A percentile compares a stretch with the other conserved stretches of the same genome.
Evolutionary conservation across 805 yeast genomes (phyloP).

Genomic region (Hanseniaspora thailandica): DNA sequence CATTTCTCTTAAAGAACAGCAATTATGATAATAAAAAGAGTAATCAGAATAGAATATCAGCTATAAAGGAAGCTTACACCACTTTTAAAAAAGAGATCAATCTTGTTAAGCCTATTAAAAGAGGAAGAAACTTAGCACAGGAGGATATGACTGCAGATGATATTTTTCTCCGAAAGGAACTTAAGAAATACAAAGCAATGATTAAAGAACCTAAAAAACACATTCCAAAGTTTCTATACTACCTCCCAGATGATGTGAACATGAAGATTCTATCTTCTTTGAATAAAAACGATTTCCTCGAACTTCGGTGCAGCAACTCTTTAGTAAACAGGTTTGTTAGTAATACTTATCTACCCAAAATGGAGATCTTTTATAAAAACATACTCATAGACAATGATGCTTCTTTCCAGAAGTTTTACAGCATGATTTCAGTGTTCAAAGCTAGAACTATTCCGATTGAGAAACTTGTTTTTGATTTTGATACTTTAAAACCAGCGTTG

Average conservation of each 20-base stretch:
- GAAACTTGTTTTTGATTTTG: not conserved
- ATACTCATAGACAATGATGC: not conserved
- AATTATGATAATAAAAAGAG: not conserved
- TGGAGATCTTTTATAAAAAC: not conserved
- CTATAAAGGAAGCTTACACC: not conserved
- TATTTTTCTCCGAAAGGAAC: not conserved
- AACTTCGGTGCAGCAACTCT: slow-evolving; percentile 1
- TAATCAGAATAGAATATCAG: not conserved
- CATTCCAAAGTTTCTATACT: not conserved
- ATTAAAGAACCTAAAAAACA: not conserved
- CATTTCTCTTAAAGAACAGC: not conserved
- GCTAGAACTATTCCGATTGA: not conserved
- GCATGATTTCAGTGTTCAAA: not conserved
- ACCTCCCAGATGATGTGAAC: slow-evolving; percentile 5
- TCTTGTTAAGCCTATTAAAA: not conserved
- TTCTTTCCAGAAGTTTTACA: not conserved
- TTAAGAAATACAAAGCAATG: not conserved
- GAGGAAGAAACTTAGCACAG: not conserved
- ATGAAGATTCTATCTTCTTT: not conserved
- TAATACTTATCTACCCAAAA: not conserved
- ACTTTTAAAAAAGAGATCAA: not conserved
- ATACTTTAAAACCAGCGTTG: no score
- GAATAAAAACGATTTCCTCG: not conserved
- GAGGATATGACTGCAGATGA: not conserved
- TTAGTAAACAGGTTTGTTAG: not conserved